A percentile compares a stretch with the other conserved stretches of the same genome.
Evolutionary conservation across 192 early-diverging fungal genomes (phyloP).

Genomic region (Geranomyces variabilis): DNA sequence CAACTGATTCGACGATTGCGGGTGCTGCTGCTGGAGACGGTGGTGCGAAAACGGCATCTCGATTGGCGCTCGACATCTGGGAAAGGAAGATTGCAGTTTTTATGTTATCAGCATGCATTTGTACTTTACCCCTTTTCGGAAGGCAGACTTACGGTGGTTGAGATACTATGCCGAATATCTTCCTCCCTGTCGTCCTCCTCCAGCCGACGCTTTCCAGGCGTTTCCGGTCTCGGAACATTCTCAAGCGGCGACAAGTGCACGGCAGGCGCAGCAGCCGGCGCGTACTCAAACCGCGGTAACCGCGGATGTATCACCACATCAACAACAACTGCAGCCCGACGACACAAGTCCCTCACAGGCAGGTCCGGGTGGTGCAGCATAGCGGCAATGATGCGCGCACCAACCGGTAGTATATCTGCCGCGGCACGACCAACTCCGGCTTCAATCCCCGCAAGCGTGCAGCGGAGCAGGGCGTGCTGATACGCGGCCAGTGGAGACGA

Average conservation of each 20-base stretch:
- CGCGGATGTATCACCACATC: slow-evolving; percentile 24
- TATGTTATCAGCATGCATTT: too few relatives aligned
- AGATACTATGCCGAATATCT: neutral
- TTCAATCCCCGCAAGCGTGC: slow-evolving; percentile 10
- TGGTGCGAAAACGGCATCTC: too few relatives aligned
- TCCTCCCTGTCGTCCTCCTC: neutral
- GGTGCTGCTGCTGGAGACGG: too few relatives aligned
- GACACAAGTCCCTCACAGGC: slow-evolving; percentile 11
- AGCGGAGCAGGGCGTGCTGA: slow-evolving; percentile 12
- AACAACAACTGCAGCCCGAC: neutral
- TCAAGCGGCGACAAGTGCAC: too few relatives aligned
- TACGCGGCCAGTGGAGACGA: neutral
- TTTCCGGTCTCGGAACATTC: too few relatives aligned
- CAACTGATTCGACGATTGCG: too few relatives aligned
- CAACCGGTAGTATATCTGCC: slow-evolving; percentile 16
- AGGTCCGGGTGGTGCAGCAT: slow-evolving; percentile 25
- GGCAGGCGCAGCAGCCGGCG: neutral
- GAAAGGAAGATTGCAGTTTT: too few relatives aligned
- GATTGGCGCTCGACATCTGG: too few relatives aligned
- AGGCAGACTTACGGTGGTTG: too few relatives aligned
- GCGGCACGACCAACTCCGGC: neutral
- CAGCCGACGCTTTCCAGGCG: neutral
- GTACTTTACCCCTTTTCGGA: too few relatives aligned
- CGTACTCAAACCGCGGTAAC: slow-evolving; percentile 27
- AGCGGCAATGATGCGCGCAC: neutral